These are phyloP conservation scores for Aspergillus uvarum DNA, from an alignment of 2,329 filamentous ascomycete species.

Conservation along the genomic window DNA sequence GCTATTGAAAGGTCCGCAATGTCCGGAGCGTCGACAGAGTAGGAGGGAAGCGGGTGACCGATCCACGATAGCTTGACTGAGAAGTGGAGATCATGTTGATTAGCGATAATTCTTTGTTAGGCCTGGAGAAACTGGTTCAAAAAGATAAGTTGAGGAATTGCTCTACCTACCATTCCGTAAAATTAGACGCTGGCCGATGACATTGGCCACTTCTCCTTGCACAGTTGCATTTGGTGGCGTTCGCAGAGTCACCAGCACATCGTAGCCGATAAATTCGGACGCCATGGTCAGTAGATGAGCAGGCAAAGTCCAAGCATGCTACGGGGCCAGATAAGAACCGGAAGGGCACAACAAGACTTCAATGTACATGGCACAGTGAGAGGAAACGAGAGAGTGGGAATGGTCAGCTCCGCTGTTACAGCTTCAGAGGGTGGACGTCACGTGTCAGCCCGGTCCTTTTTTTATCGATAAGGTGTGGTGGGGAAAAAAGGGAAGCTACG, in stretches of 20 bases:
- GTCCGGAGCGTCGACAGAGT: constrained; percentile 57
- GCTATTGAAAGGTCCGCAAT: constrained; percentile 56
- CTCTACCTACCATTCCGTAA: constrained; percentile 65
- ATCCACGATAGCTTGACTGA: constrained; percentile 51
- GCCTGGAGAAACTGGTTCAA: background rate
- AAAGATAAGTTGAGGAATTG: background rate
- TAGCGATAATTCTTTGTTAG: constrained; percentile 12
- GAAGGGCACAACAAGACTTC: background rate
- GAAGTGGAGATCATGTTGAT: constrained; percentile 27
- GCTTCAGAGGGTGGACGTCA: constrained; percentile 18
- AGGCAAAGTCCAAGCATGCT: constrained; percentile 6
- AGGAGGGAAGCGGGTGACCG: constrained; percentile 53
- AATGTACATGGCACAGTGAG: background rate
- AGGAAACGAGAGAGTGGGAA: background rate
- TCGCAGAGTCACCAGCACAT: constrained; percentile 71
- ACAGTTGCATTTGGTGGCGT: constrained; percentile 64
- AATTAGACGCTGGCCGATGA: constrained; percentile 67
- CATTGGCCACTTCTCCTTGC: constrained; percentile 68
- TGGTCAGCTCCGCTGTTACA: constrained; percentile 18
- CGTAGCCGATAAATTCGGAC: constrained; percentile 70
- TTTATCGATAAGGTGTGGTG: constrained; percentile 27
- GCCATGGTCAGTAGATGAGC: constrained; percentile 54
- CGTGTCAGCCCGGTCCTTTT: constrained; percentile 16
- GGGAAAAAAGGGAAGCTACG: background rate
- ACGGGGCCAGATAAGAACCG: background rate